phyloP scores from a whole-genome alignment of 1,139 yeast species.

The Suhomyces ambrosiae region DNA sequence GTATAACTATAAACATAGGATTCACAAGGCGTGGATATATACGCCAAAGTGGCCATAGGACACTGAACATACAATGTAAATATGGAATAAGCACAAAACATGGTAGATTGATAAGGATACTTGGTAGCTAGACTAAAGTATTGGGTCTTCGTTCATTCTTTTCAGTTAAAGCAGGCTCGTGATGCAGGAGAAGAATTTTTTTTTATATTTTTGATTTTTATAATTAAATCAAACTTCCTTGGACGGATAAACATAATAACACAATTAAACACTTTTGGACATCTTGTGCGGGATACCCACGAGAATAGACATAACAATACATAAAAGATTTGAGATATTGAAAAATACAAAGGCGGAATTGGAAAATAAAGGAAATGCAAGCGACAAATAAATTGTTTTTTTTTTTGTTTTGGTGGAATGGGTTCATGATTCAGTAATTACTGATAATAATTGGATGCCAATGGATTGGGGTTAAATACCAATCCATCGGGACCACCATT shows the following conservation, averaged over 20 bases:
- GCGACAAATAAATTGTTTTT: background rate
- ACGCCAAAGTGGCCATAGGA: too few species aligned
- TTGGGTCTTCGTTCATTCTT: too few species aligned
- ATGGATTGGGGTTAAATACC: slow-evolving; percentile 6
- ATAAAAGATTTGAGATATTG: slow-evolving; percentile 6
- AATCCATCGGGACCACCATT: slow-evolving; percentile 1
- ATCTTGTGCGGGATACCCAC: slow-evolving; percentile 1
- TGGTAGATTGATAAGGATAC: too few species aligned
- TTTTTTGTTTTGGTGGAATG: background rate
- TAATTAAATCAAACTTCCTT: slow-evolving; percentile 6
- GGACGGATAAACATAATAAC: slow-evolving; percentile 7
- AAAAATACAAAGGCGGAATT: slow-evolving; percentile 2
- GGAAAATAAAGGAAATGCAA: slow-evolving; percentile 7
- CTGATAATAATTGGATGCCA: slow-evolving; percentile 8
- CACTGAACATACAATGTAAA: too few species aligned
- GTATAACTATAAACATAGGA: slow-evolving; percentile 5
- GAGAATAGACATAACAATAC: slow-evolving; percentile 10
- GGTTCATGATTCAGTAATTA: slow-evolving; percentile 1
- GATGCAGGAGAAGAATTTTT: slow-evolving; percentile 1
- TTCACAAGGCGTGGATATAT: background rate
- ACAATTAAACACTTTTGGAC: slow-evolving; percentile 3
- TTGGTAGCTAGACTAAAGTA: too few species aligned
- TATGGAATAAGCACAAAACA: too few species aligned
- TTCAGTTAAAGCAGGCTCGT: too few species aligned
- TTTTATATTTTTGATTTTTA: slow-evolving; percentile 3